Percentiles rank a stretch among this genome's conserved stretches.
These are phyloP conservation scores for Monosporozyma servazzii DNA, from an alignment of 805 yeast species.

Conservation along the genomic window DNA sequence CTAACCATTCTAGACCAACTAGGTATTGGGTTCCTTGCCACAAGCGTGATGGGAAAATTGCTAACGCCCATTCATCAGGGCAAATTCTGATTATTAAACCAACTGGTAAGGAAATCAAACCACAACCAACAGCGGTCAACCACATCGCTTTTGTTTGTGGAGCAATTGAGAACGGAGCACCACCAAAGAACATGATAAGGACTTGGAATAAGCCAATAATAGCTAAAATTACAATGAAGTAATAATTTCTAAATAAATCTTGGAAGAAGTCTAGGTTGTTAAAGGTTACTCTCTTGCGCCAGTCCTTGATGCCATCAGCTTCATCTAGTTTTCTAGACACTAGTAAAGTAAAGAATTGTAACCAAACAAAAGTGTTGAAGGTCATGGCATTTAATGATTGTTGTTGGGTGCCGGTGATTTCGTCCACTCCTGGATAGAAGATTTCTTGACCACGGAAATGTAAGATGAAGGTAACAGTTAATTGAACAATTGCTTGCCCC, in stretches of 20 bases:
- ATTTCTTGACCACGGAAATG: constrained; percentile 69
- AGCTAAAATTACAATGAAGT: constrained; percentile 61
- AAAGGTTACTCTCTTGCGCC: constrained; percentile 49
- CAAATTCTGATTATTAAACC: constrained; percentile 68
- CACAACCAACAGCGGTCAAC: constrained; percentile 80
- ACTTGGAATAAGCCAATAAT: constrained; percentile 81
- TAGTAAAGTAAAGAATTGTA: constrained; percentile 88
- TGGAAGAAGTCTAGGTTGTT: constrained; percentile 74
- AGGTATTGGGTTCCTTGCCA: constrained; percentile 7
- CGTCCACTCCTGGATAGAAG: constrained; percentile 35
- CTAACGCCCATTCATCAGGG: constrained; percentile 71
- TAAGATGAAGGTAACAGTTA: constrained; percentile 65
- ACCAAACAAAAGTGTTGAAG: constrained; percentile 95
- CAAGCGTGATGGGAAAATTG: constrained; percentile 44
- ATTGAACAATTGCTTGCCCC: constrained; percentile 75
- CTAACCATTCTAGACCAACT: constrained; percentile 22
- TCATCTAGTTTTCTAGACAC: constrained; percentile 88
- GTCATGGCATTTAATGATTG: constrained; percentile 73
- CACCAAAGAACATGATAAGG: constrained; percentile 92
- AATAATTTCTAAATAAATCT: constrained; percentile 73
- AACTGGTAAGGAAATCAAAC: constrained; percentile 69
- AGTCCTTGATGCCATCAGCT: constrained; percentile 54
- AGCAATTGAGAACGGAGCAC: constrained; percentile 81
- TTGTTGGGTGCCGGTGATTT: constrained; percentile 35
- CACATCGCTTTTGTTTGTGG: constrained; percentile 80